A percentile compares a stretch with the other conserved stretches of the same genome.
Conservation (phyloP, 805 yeast species). For the Saccharomycopsis selenospora region DNA sequence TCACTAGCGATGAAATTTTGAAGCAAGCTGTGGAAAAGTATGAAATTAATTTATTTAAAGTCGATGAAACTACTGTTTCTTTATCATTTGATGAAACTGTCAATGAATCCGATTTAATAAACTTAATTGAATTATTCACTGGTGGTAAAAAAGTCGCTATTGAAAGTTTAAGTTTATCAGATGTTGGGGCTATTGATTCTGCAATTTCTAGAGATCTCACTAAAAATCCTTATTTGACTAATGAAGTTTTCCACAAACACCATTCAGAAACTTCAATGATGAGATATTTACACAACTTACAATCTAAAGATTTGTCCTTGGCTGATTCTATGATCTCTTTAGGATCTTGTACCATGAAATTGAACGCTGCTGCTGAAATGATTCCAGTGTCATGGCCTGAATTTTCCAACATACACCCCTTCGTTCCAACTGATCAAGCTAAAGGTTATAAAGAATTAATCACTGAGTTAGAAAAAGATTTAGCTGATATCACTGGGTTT, state of each 20-base stretch:
- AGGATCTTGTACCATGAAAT: conserved; percentile 97
- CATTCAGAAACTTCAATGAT: conserved; percentile 95
- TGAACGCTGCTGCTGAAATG: conserved; percentile 94
- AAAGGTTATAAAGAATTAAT: conserved; percentile 74
- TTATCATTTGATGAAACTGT: conserved; percentile 91
- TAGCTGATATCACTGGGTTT: conserved; percentile 90
- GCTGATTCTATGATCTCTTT: conserved; percentile 97
- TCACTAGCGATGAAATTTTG: conserved; percentile 50
- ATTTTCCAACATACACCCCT: conserved; percentile 83
- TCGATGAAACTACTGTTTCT: conserved; percentile 52
- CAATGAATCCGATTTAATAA: conserved; percentile 49
- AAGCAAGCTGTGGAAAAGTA: conserved; percentile 48
- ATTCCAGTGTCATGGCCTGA: conserved; percentile 92
- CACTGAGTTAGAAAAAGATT: conserved; percentile 69
- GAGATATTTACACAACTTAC: conserved; percentile 80
- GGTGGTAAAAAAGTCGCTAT: conserved; percentile 23
- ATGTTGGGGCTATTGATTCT: conserved; percentile 16
- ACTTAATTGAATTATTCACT: conserved; percentile 56
- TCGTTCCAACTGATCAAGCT: conserved; percentile 87
- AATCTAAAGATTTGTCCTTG: conserved; percentile 81
- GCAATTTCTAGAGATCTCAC: conserved; percentile 26
- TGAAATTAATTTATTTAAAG: conserved; percentile 73
- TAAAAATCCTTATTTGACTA: conserved; percentile 35
- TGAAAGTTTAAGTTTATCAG: neutral
- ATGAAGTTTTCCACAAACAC: conserved; percentile 76